A percentile compares a stretch with the other conserved stretches of the same genome.
These are phyloP conservation scores for Alectoria sarmentosa DNA, from an alignment of 495 filamentous ascomycete species.

Conservation along the genomic window DNA sequence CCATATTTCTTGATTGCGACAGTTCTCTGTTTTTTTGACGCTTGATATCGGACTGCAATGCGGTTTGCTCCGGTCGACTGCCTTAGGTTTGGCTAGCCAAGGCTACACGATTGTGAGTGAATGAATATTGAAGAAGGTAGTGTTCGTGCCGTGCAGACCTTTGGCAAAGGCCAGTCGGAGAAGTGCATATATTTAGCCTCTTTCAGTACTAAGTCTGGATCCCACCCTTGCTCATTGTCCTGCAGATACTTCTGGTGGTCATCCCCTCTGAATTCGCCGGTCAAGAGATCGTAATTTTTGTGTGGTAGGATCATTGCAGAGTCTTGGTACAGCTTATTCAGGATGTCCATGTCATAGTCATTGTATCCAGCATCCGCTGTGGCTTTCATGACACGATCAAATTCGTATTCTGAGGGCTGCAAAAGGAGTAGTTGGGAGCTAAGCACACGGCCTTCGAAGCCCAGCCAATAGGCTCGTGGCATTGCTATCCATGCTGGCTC, in stretches of 20 bases:
- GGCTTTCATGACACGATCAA: constrained; percentile 42
- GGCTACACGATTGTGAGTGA: background rate
- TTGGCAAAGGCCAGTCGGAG: constrained; percentile 70
- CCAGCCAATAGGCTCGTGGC: constrained; percentile 66
- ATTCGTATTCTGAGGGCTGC: constrained; percentile 49
- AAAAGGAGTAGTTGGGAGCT: constrained; percentile 60
- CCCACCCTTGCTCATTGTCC: constrained; percentile 54
- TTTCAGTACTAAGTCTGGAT: constrained; percentile 50
- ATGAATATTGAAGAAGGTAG: background rate
- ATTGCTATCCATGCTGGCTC: constrained; percentile 51
- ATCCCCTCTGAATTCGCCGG: constrained; percentile 56
- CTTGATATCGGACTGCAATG: background rate
- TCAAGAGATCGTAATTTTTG: constrained; percentile 59
- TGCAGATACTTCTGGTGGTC: constrained; percentile 57
- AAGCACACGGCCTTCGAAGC: constrained; percentile 45
- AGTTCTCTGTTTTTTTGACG: background rate
- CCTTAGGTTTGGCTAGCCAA: background rate
- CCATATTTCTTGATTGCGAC: constrained; percentile 10
- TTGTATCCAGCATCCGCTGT: constrained; percentile 33
- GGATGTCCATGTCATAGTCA: constrained; percentile 63
- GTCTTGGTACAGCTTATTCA: constrained; percentile 59
- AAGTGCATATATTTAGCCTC: constrained; percentile 74
- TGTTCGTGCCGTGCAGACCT: constrained; percentile 32
- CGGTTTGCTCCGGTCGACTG: background rate
- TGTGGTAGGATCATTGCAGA: constrained; percentile 66